Evolutionary conservation across 768 basidiomycete species (phyloP), one percentile per base, ranked within the genome.

Genomic region (Mycena venus): DNA sequence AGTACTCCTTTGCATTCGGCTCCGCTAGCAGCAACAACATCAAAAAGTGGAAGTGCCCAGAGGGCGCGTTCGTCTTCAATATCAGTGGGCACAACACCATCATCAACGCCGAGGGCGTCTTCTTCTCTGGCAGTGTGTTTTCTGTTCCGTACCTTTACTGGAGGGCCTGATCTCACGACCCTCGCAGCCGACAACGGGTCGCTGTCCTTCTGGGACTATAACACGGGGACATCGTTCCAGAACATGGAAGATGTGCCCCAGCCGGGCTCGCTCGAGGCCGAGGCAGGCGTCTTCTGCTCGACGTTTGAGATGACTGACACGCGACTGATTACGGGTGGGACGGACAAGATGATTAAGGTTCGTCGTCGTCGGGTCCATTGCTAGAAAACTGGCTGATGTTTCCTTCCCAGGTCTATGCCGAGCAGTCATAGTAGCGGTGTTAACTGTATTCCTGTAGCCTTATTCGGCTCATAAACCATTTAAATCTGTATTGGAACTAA

Each of bases 21-120:
- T 97, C 96, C 29, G 95, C 98, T 0, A 98, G 98, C 23, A 98
- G 98, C 0, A 99, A 99, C 87, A 99, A 99, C 83, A 99, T 99
- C 86, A 99, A 99, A 82, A 99, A 99, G 83, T 99, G 98, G 98
- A 98, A 98, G 79, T 99, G 96, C 79, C 98, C 98, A 6, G 96
- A 99, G 76, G 98, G 98, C 56, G 83, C 91, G 3, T 99, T 99
- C 76, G 98, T 99, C 4, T 96, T 95, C 89, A 99, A 99, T 85
- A 98, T 99, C 83, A 88, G 91, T 49, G 98, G 98, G 0, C 98
- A 99, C 82, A 97, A 99, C 74, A 96, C 97, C 3, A 99, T 99
- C 84, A 96, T 99, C 78, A 99, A 99, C 78, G 87, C 95, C 42
- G 98, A 99, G 75, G 97, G 98, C 47, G n/a, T n/a, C n/a, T n/a